A percentile compares a stretch with the other conserved stretches of the same genome.
These are phyloP conservation scores for Ascochyta koolunga DNA, from an alignment of 2,329 filamentous ascomycete genomes.

Conservation along the genomic window DNA sequence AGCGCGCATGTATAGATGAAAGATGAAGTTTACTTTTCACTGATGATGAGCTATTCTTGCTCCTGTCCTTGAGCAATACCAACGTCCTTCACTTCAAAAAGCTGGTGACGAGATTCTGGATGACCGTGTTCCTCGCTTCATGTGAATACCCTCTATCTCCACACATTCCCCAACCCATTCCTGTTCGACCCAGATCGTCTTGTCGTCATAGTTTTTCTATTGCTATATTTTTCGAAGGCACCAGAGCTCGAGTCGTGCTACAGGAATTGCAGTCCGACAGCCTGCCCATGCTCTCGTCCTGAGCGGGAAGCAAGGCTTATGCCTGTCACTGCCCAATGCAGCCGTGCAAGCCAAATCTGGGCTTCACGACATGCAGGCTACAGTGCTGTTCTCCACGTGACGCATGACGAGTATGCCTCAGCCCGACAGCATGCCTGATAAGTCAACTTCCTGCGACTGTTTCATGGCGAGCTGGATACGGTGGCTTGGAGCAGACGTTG, in stretches of 20 bases:
- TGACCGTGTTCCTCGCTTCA: background rate
- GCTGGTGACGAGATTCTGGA: background rate
- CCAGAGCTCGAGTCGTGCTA: background rate
- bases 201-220: too few species aligned
- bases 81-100: background rate
- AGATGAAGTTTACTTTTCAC: slow-evolving; percentile 3
- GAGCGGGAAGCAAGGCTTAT: background rate
- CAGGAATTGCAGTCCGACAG: background rate
- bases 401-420: slow-evolving; percentile 23
- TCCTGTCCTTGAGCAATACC: background rate
- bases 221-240: background rate
- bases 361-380: slow-evolving; percentile 10
- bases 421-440: slow-evolving; percentile 19
- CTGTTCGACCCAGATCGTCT: too few species aligned
- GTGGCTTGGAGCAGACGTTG: slow-evolving; percentile 21
- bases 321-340: slow-evolving; percentile 2
- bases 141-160: too few species aligned
- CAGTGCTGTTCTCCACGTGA: too few species aligned
- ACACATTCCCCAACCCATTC: too few species aligned
- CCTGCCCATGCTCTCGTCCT: background rate
- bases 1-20: slow-evolving; percentile 17
- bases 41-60: background rate
- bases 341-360: slow-evolving; percentile 24
- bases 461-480: slow-evolving; percentile 21
- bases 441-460: slow-evolving; percentile 16